Evolutionary conservation across 2,329 filamentous ascomycete species (phyloP).

Genomic region (Apiospora phragmitis): DNA sequence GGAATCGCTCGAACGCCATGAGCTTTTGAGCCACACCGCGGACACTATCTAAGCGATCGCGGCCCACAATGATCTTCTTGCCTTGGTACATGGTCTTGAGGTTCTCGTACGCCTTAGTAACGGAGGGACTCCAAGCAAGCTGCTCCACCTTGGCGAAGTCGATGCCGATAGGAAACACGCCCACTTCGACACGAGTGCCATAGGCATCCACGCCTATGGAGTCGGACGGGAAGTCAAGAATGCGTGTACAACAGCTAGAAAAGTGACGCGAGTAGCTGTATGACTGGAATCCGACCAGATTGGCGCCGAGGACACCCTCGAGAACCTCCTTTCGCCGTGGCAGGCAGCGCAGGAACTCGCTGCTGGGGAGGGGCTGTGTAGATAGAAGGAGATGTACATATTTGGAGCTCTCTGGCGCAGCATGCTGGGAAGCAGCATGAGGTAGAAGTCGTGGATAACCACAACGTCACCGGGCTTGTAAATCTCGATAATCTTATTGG

Average conservation of each 20-base stretch:
- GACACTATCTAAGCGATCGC: slow-evolving; percentile 90
- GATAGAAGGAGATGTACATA: slow-evolving; percentile 92
- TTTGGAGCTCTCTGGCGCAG: slow-evolving; percentile 82
- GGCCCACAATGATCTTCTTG: slow-evolving; percentile 92
- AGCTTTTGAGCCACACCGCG: slow-evolving; percentile 94
- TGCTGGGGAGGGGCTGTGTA: slow-evolving; percentile 92
- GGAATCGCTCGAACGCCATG: slow-evolving; percentile 89
- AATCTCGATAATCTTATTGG: slow-evolving; percentile 80
- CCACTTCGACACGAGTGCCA: slow-evolving; percentile 84
- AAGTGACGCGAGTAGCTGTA: slow-evolving; percentile 96
- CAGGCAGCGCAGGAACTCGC: slow-evolving; percentile 89
- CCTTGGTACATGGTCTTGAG: slow-evolving; percentile 79
- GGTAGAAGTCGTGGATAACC: slow-evolving; percentile 91
- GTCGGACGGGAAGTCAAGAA: slow-evolving; percentile 87
- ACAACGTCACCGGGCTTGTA: slow-evolving; percentile 94
- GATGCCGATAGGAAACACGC: slow-evolving; percentile 93
- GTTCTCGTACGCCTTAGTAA: slow-evolving; percentile 70
- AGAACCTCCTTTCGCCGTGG: slow-evolving; percentile 87
- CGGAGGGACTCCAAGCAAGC: slow-evolving; percentile 69
- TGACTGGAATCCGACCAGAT: slow-evolving; percentile 93
- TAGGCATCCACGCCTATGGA: slow-evolving; percentile 85
- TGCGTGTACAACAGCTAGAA: slow-evolving; percentile 87
- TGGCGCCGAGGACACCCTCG: slow-evolving; percentile 85
- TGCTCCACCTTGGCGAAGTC: slow-evolving; percentile 79
- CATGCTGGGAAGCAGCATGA: slow-evolving; percentile 86